Evolutionary conservation across 208 protist species (phyloP), one percentile per base, ranked within the genome.

Genomic region (Phytomonas sp.): DNA sequence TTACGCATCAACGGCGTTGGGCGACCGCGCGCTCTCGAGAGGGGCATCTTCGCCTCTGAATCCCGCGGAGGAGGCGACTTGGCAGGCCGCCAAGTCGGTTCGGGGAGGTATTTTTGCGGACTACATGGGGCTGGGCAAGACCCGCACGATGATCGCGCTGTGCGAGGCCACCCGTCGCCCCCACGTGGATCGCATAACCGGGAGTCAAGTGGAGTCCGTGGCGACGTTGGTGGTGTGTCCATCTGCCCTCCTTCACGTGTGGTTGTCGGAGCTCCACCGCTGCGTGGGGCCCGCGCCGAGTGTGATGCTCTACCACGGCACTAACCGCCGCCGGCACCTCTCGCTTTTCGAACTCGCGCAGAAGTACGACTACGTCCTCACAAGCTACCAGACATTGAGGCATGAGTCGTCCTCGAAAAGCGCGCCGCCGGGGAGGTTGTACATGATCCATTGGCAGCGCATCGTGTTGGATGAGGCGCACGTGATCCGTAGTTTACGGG

Each of bases 381-480:
- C 78, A 4, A 89, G 75, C 29, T 92, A 92, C 70, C 80, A 88
- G 63, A 91, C 82, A 6, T 63, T 92, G 30, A 63, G 70, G 23
- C 71, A 78, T 52, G 84, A 91, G 66, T 49, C 71, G 34, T 62
- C 70, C 40, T 36, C 65, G 23, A 56, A 7, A 52, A 11, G 14
- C 11, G 45, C 12, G 63, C 31, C n/a, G 19, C 61, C 29, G 31
- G 86, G 85, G 1, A 83, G 81, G 67, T 66, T 96, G 23, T 87
- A 82, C 63, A 76, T 88, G 78, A 88, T 93, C 23, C 76, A 80
- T 23, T 98, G 92, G 90, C 78, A 81, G 30, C 80, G 94, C 65
- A 78, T 97, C 26, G 85, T 98, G 23, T 74, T 98, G 4, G 94
- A 98, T 69, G 93, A 98, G 67, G 87, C 91, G 1, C 94, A 98